These are phyloP conservation scores for Blastocrithidia nonstop DNA, from an alignment of 208 protist species.

Conservation along the genomic window DNA sequence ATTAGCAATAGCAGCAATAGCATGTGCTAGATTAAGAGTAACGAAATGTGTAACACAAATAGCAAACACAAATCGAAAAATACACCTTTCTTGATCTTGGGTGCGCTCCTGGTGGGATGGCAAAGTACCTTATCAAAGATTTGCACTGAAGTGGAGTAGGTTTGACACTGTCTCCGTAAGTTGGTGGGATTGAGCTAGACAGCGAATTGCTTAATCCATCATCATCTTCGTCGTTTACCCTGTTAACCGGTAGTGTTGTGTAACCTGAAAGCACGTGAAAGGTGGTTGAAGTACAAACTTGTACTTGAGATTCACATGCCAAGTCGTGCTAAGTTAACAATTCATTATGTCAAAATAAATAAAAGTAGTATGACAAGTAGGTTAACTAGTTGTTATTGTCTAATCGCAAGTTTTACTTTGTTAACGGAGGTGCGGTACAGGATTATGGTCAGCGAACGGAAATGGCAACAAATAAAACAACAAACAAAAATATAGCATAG, in stretches of 20 bases:
- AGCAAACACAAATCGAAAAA: neutral
- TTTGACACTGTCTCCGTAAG: slow-evolving; percentile 23
- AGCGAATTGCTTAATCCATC: slow-evolving; percentile 4
- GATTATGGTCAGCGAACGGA: slow-evolving; percentile 48
- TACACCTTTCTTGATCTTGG: slow-evolving; percentile 58
- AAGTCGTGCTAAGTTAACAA: neutral
- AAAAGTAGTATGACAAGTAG: neutral
- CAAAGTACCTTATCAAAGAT: slow-evolving; percentile 35
- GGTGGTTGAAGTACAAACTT: neutral
- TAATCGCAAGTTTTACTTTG: slow-evolving; percentile 26
- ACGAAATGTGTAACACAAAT: too few species aligned
- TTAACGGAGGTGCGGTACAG: slow-evolving; percentile 67
- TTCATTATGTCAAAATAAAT: neutral
- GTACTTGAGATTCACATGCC: neutral
- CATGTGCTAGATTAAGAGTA: too few species aligned
- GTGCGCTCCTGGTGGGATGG: slow-evolving; percentile 52
- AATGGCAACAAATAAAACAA: neutral
- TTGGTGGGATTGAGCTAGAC: slow-evolving; percentile 46
- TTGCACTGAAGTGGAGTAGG: slow-evolving; percentile 56
- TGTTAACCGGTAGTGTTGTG: slow-evolving; percentile 24
- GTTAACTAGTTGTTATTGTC: neutral
- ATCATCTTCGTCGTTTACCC: slow-evolving; percentile 3
- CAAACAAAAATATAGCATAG: neutral
- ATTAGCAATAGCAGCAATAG: neutral
- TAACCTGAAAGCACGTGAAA: slow-evolving; percentile 7